These are phyloP conservation scores for Saccharum officinarum DNA, from an alignment of 176 grass and related monocot genomes.

Conservation along the genomic window DNA sequence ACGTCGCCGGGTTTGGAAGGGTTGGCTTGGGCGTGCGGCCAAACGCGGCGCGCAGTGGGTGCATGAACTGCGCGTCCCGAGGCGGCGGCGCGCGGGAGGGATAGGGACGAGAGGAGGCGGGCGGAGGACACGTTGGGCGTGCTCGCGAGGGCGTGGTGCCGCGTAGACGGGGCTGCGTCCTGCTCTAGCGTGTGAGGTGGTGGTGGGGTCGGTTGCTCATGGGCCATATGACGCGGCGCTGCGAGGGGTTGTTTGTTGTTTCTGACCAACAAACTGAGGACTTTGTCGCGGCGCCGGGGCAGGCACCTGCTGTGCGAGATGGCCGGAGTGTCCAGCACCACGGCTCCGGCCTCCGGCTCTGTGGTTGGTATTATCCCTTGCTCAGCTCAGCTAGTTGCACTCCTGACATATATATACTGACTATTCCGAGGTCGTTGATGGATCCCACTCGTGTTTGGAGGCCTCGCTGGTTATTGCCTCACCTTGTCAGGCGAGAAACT, in stretches of 20 bases:
- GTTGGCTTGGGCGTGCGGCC: background rate
- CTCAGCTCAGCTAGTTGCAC: no score
- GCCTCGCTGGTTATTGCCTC: no score
- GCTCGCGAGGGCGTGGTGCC: slow-evolving; percentile 25
- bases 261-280: background rate
- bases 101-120: background rate
- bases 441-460: no score
- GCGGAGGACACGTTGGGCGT: slow-evolving; percentile 25
- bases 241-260: background rate
- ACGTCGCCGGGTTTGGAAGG: background rate
- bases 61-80: slow-evolving; percentile 4
- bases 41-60: slow-evolving; percentile 3
- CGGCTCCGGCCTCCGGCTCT: no score
- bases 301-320: background rate
- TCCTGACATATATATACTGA: no score
- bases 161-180: slow-evolving; percentile 24
- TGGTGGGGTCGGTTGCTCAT: background rate
- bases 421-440: no score
- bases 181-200: background rate
- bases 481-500: no score
- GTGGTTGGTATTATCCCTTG: no score
- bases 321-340: background rate
- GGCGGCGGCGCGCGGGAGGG: background rate
- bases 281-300: slow-evolving; percentile 1
- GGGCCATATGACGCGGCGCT: background rate